Base-by-base conservation (phyloP, 768 basidiomycete species). In the Phaffia tasmanica region DNA sequence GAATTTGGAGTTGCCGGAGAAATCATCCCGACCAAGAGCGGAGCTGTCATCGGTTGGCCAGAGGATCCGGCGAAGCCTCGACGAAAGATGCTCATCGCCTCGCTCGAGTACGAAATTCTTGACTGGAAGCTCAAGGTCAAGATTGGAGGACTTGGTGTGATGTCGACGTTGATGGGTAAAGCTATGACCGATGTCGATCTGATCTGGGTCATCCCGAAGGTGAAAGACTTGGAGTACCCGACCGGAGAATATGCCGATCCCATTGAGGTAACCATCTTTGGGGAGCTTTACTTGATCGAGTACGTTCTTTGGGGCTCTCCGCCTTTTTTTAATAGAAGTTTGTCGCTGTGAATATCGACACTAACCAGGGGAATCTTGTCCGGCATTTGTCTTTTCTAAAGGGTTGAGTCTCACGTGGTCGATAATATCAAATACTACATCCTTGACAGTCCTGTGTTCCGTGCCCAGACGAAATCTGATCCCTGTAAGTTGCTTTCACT, bases 41-140 rank as follows among this genome's bases (percentile, higher is more conserved):
- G 67, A 23, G 67, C 57, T 25, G 53, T 69, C 57, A 90, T 95
- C 66, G 92, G 92, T n/a, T 95, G 92, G 92, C 92, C 92, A 0
- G 92, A 95, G 74, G 86, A 88, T 78, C 87, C 86, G 78, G 82
- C 85, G 73, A 95, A 94, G 77, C 67, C 67, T 15, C 84, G 91
- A 57, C 82, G 92, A 75, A 89, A 87, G 76, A 89, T 93, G 30
- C 81, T 95, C 55, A 95, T 95, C 69, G 80, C 92, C 21, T 94
- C 92, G 0, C 81, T 95, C 60, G 92, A 95, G 77, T 95, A 95
- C 77, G 92, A 95, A 76, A 88, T 95, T 74, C 85, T 95, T 73
- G 92, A 94, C 74, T 95, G 92, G 91, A 93, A 93, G 78, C 77
- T 93, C 69, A 95, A 95, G 77, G 92, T 95, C 80, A 94, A 94